phyloP scores from a whole-genome alignment of 2,329 filamentous ascomycete genomes.

The Gnomoniopsis smithogilvyi region DNA sequence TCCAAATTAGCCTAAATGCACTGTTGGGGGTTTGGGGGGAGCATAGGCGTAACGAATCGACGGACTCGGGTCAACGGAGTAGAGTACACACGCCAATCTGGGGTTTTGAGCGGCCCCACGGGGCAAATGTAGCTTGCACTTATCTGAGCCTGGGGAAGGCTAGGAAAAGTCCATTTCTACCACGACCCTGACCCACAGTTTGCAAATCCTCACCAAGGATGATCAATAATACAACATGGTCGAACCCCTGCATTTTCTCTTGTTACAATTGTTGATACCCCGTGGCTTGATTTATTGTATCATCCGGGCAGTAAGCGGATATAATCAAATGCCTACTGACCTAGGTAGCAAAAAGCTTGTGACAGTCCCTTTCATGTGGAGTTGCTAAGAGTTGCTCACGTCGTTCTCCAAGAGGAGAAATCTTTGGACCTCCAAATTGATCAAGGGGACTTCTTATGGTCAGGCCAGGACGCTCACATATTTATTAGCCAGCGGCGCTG shows the following conservation, averaged over 20 bases:
- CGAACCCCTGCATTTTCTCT: background rate
- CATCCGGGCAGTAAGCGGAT: background rate
- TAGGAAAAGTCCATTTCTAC: no score
- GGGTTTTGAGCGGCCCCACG: no score
- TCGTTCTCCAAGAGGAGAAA: no score
- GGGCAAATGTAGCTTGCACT: no score
- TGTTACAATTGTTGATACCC: background rate
- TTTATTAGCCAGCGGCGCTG: no score
- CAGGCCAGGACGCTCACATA: no score
- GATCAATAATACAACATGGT: background rate
- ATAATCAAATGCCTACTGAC: background rate
- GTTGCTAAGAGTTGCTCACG: background rate
- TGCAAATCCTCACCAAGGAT: no score
- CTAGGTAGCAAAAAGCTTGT: background rate
- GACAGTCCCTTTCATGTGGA: background rate
- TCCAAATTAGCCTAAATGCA: background rate
- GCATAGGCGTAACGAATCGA: background rate
- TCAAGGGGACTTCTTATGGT: no score
- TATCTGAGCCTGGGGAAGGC: no score
- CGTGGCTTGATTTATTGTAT: background rate
- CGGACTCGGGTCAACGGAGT: background rate
- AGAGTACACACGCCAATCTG: no score
- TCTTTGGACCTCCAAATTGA: no score
- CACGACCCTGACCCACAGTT: background rate
- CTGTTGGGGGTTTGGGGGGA: background rate